phyloP scores from a whole-genome alignment of 2,329 filamentous ascomycete genomes.

The Cercospora brassicicola region DNA sequence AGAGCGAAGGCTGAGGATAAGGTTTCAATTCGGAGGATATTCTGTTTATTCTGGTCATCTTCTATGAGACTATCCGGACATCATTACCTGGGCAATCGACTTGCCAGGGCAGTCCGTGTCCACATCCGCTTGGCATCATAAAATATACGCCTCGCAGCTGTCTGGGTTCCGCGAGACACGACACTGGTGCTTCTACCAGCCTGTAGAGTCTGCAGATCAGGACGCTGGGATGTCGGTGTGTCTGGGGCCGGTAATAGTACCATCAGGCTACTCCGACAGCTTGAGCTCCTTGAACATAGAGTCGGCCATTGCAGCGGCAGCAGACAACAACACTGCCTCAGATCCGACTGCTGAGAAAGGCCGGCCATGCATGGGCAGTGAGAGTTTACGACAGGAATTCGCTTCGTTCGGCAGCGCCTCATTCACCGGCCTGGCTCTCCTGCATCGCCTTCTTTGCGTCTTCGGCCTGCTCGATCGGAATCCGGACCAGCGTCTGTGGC shows the following conservation, averaged over 20 bases:
- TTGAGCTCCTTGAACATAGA: no score
- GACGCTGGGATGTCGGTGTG: background rate
- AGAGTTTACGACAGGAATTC: background rate
- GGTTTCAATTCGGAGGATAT: background rate
- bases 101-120: background rate
- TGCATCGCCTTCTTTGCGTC: constrained; percentile 34
- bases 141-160: background rate
- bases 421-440: constrained; percentile 22
- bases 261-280: background rate
- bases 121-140: background rate
- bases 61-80: background rate
- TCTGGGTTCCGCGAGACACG: background rate
- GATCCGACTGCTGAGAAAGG: background rate
- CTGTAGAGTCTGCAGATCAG: background rate
- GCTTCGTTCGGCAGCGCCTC: background rate
- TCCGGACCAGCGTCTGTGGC: constrained; percentile 79
- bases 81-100: background rate
- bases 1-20: constrained; percentile 32
- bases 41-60: background rate
- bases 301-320: background rate
- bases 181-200: background rate
- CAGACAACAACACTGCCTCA: background rate
- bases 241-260: background rate
- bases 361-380: background rate
- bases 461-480: constrained; percentile 70